phyloP scores from a whole-genome alignment of 2,329 filamentous ascomycete genomes.

The Colletotrichum sp. region DNA sequence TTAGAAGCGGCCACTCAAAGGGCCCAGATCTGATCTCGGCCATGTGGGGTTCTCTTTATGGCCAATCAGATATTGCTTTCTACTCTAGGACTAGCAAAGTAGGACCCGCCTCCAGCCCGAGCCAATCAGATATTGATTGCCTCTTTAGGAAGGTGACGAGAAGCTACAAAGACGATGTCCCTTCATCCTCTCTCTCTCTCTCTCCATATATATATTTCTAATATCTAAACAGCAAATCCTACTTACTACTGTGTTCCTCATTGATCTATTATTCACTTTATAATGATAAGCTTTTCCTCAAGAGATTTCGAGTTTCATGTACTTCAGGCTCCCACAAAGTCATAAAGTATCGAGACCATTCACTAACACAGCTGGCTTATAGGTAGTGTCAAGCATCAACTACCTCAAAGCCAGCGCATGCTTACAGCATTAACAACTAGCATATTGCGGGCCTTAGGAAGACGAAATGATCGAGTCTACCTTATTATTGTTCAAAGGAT shows the following conservation, averaged over 20 bases:
- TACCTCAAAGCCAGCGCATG: too few species aligned
- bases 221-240: background rate
- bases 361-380: background rate
- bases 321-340: background rate
- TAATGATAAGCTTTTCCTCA: background rate
- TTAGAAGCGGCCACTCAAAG: background rate
- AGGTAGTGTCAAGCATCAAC: background rate
- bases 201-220: background rate
- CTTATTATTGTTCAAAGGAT: too few species aligned
- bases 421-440: too few species aligned
- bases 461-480: too few species aligned
- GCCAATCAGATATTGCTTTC: background rate
- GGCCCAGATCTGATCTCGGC: background rate
- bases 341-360: background rate
- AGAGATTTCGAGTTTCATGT: background rate
- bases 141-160: background rate
- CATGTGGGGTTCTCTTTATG: background rate
- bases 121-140: background rate
- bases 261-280: accelerated
- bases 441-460: too few species aligned
- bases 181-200: background rate
- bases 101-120: background rate
- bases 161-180: background rate
- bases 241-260: background rate
- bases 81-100: background rate